Conservation (phyloP, 768 basidiomycete genomes). For the Chalciporus pseudorubinellus region DNA sequence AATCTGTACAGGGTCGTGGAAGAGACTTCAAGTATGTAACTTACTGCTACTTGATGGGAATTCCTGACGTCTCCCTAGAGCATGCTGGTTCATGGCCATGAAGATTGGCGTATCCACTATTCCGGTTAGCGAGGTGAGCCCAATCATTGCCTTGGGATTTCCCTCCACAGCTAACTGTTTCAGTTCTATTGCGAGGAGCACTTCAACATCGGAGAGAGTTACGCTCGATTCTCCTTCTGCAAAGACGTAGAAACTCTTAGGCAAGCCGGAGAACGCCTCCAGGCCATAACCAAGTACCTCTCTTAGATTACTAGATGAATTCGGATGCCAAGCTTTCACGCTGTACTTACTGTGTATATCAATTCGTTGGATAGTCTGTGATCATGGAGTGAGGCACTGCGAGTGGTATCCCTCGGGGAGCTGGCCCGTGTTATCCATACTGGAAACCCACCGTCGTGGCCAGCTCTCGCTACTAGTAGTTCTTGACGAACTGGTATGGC, state of each 20-base stretch:
- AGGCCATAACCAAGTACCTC: slow-evolving; percentile 68
- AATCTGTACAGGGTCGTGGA: slow-evolving; percentile 71
- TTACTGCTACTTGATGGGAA: background rate
- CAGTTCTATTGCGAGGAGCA: slow-evolving; percentile 95
- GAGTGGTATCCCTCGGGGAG: too few relatives aligned
- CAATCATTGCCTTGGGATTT: background rate
- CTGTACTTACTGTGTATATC: too few relatives aligned
- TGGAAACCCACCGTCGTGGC: too few relatives aligned
- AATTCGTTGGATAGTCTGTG: too few relatives aligned
- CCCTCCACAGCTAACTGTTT: slow-evolving; percentile 9
- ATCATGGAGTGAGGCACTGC: too few relatives aligned
- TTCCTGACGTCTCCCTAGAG: slow-evolving; percentile 43
- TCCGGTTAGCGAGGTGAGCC: slow-evolving; percentile 89
- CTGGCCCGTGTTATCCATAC: too few relatives aligned
- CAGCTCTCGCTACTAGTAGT: too few relatives aligned
- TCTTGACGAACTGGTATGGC: too few relatives aligned
- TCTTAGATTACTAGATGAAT: slow-evolving; percentile 8
- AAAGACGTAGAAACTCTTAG: slow-evolving; percentile 87
- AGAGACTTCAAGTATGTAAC: slow-evolving; percentile 75
- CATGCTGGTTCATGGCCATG: slow-evolving; percentile 93
- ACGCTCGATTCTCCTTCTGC: slow-evolving; percentile 91
- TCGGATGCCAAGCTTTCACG: too few relatives aligned
- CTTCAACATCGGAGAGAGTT: slow-evolving; percentile 79
- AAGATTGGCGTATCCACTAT: slow-evolving; percentile 91
- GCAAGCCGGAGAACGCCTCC: slow-evolving; percentile 79